A percentile compares a stretch with the other conserved stretches of the same genome.
These are phyloP conservation scores for Mollisiaceae sp. DNA, from an alignment of 2,329 filamentous ascomycete species.

Conservation along the genomic window DNA sequence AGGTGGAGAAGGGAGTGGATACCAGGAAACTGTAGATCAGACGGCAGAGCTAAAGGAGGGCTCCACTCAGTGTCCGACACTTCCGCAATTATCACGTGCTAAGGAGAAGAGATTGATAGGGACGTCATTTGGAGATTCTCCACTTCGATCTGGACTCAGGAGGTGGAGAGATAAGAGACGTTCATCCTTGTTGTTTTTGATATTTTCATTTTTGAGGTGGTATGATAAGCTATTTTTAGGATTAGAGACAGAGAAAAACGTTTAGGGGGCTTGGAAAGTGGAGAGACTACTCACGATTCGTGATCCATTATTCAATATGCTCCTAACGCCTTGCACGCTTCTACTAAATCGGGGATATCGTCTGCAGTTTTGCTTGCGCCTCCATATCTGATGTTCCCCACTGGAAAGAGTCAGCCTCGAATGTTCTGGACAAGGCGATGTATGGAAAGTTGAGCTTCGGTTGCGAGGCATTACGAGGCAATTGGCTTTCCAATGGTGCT, in stretches of 20 bases:
- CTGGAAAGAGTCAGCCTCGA: conserved; percentile 17
- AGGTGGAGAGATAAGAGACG: conserved; percentile 1
- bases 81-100: conserved; percentile 10
- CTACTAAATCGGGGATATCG: conserved; percentile 59
- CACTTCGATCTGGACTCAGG: background rate
- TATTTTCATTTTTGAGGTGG: conserved; percentile 4
- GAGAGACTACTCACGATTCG: background rate
- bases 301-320: conserved; percentile 21
- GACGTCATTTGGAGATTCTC: conserved; percentile 5
- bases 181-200: conserved; percentile 4
- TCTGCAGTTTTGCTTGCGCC: conserved; percentile 55
- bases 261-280: background rate
- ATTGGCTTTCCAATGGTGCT: background rate
- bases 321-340: conserved; percentile 47
- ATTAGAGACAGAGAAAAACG: background rate
- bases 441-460: background rate
- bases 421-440: conserved; percentile 4
- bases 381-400: conserved; percentile 56
- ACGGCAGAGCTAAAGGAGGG: background rate
- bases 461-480: background rate
- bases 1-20: background rate
- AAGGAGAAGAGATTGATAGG: background rate
- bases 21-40: conserved; percentile 5
- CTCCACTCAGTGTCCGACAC: conserved; percentile 6
- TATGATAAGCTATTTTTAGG: conserved; percentile 10